Percentiles rank a stretch among this genome's conserved stretches.
phyloP scores from a whole-genome alignment of 2,329 filamentous ascomycete genomes.

The Ascochyta pisi region DNA sequence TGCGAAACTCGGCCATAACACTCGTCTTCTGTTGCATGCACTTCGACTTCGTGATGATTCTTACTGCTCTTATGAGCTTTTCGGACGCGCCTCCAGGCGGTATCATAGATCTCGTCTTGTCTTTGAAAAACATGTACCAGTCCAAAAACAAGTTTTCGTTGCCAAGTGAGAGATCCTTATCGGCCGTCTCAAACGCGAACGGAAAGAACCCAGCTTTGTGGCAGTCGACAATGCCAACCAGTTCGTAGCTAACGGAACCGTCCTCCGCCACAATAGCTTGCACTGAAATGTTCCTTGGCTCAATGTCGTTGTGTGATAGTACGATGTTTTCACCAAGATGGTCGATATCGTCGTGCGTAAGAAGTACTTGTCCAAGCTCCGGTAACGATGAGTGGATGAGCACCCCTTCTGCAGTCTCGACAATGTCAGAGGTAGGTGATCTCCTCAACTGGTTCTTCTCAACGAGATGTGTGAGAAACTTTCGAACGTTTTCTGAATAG shows the following conservation, averaged over 20 bases:
- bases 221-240: conserved; percentile 10
- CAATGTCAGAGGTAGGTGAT: conserved; percentile 10
- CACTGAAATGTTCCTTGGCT: conserved; percentile 11
- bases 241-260: conserved; percentile 2
- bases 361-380: conserved; percentile 10
- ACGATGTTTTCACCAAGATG: conserved; percentile 2
- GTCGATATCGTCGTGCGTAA: conserved; percentile 7
- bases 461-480: conserved; percentile 11
- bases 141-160: conserved; percentile 14
- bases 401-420: conserved; percentile 10
- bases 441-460: conserved; percentile 9
- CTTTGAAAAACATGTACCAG: conserved; percentile 14
- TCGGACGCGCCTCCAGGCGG: conserved; percentile 2
- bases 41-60: conserved; percentile 14
- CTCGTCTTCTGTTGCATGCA: conserved; percentile 16
- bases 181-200: conserved; percentile 12
- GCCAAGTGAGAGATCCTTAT: conserved; percentile 14
- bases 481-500: conserved; percentile 9
- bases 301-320: conserved; percentile 14
- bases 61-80: conserved; percentile 6
- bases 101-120: conserved; percentile 8
- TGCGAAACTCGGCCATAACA: conserved; percentile 13
- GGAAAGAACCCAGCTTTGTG: conserved; percentile 15
- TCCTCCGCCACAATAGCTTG: not conserved
- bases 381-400: conserved; percentile 11